These are phyloP conservation scores for Skeletonema potamos DNA, from an alignment of 108 stramenopile genomes.

Conservation along the genomic window DNA sequence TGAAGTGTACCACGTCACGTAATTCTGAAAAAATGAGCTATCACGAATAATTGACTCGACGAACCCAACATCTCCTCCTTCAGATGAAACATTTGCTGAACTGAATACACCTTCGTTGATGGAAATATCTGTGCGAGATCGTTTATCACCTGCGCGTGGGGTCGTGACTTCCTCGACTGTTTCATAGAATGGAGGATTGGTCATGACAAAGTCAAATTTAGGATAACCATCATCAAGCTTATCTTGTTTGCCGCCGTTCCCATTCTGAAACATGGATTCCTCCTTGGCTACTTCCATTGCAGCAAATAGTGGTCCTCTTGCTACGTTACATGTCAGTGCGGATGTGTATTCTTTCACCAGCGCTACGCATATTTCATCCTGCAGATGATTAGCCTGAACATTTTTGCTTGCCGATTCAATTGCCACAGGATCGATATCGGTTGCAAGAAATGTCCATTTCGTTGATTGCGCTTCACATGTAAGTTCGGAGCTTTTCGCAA, in stretches of 20 bases:
- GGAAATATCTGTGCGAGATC: slow-evolving; percentile 69
- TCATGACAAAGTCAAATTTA: slow-evolving; percentile 85
- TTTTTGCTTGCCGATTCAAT: slow-evolving; percentile 67
- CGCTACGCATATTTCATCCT: slow-evolving; percentile 45
- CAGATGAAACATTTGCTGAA: slow-evolving; percentile 20
- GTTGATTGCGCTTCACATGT: neutral
- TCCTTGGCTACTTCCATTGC: slow-evolving; percentile 28
- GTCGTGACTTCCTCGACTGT: slow-evolving; percentile 48
- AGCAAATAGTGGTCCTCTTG: slow-evolving; percentile 25
- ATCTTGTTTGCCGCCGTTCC: neutral
- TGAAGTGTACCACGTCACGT: slow-evolving; percentile 78
- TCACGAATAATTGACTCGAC: slow-evolving; percentile 52
- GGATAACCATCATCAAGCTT: neutral
- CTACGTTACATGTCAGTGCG: neutral
- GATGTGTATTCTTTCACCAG: slow-evolving; percentile 33
- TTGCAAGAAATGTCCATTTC: slow-evolving; percentile 68
- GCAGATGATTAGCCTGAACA: slow-evolving; percentile 71
- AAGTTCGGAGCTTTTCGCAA: slow-evolving; percentile 5
- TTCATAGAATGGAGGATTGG: slow-evolving; percentile 94
- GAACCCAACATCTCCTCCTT: slow-evolving; percentile 64
- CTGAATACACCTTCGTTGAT: slow-evolving; percentile 65
- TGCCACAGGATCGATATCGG: slow-evolving; percentile 87
- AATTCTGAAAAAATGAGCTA: slow-evolving; percentile 52
- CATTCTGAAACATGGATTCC: neutral
- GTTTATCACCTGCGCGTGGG: slow-evolving; percentile 65